phyloP scores from a whole-genome alignment of 208 protist species.

The Crithidia expoeki region DNA sequence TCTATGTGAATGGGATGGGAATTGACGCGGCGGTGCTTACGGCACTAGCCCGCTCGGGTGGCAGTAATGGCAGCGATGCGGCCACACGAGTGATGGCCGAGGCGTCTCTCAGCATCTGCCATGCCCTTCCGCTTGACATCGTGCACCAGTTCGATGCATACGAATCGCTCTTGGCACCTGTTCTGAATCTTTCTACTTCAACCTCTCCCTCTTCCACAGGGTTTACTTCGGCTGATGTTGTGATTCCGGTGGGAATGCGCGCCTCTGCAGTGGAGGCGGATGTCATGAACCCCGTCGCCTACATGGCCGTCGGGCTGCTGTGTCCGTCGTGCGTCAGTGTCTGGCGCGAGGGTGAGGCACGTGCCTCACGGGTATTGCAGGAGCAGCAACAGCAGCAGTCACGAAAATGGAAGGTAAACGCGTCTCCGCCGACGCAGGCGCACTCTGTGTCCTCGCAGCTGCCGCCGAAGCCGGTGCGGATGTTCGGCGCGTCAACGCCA shows the following conservation, averaged over 20 bases:
- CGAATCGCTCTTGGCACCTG: slow-evolving; percentile 46
- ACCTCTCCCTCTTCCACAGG: not conserved
- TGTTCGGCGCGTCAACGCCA: not conserved
- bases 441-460: not conserved
- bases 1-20: slow-evolving; percentile 13
- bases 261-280: not conserved
- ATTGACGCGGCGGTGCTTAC: slow-evolving; percentile 9
- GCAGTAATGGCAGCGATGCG: slow-evolving; percentile 7
- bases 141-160: slow-evolving; percentile 78
- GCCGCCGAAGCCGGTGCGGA: slow-evolving; percentile 6
- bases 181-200: not conserved
- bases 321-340: slow-evolving; percentile 42
- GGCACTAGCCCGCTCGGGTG: slow-evolving; percentile 4
- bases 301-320: slow-evolving; percentile 42
- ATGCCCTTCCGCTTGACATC: slow-evolving; percentile 59
- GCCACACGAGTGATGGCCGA: slow-evolving; percentile 22
- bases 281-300: slow-evolving; percentile 6
- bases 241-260: not conserved
- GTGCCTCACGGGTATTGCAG: slow-evolving; percentile 10
- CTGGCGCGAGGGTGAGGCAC: slow-evolving; percentile 34
- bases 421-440: not conserved
- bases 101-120: slow-evolving; percentile 35
- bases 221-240: not conserved
- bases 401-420: not conserved
- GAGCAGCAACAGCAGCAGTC: not conserved